Conservation (phyloP, 148 eudicot species). For the Polygonum maritimum region DNA sequence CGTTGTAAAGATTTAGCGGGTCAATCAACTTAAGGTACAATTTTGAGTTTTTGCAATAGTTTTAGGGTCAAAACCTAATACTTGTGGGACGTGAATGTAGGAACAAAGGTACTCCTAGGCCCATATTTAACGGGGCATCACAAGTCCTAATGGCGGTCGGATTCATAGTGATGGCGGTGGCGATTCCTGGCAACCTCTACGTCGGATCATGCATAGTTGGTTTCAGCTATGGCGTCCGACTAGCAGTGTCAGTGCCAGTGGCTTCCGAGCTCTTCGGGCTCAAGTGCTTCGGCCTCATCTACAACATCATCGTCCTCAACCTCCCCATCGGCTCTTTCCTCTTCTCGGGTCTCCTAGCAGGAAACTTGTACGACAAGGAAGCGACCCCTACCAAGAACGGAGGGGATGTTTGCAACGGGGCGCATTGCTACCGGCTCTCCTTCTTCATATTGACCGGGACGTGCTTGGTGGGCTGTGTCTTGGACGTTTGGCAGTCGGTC, state of each 20-base stretch:
- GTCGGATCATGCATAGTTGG: constrained; percentile 71
- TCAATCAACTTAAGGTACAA: too few species aligned
- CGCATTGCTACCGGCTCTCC: constrained; percentile 69
- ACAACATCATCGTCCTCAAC: constrained; percentile 76
- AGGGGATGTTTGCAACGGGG: constrained; percentile 61
- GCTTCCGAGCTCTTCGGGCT: constrained; percentile 91
- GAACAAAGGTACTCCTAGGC: constrained; percentile 75
- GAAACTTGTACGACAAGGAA: constrained; percentile 63
- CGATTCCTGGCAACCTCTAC: constrained; percentile 69
- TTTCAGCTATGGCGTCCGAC: constrained; percentile 72
- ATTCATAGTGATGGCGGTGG: constrained; percentile 59
- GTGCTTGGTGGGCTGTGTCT: constrained; percentile 50
- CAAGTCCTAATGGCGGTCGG: constrained; percentile 69
- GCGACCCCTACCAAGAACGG: constrained; percentile 64
- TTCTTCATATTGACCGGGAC: constrained; percentile 59
- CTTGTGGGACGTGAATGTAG: constrained; percentile 21
- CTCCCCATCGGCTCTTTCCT: constrained; percentile 91
- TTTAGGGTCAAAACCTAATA: too few species aligned
- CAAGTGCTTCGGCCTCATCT: constrained; percentile 80
- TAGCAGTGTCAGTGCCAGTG: constrained; percentile 76
- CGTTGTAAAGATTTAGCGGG: too few species aligned
- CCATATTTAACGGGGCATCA: constrained; percentile 89
- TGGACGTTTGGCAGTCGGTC: constrained; percentile 42
- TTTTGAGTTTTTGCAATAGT: too few species aligned
- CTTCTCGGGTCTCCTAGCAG: constrained; percentile 88